These are phyloP conservation scores for Terfezia boudieri DNA, from an alignment of 495 filamentous ascomycete species.

Conservation along the genomic window DNA sequence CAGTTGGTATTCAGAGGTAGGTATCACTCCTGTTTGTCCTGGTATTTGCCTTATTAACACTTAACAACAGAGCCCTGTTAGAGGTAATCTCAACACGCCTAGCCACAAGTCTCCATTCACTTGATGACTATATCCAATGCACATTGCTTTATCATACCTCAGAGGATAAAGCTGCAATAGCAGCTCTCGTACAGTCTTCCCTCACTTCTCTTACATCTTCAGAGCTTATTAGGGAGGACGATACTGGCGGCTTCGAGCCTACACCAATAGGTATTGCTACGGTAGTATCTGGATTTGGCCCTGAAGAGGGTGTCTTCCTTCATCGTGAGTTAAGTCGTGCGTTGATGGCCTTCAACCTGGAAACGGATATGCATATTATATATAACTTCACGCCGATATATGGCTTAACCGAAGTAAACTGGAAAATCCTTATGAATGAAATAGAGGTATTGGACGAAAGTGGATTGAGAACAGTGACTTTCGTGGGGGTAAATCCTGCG, in stretches of 20 bases:
- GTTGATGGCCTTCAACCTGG: constrained; percentile 55
- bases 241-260: constrained; percentile 30
- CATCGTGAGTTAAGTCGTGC: constrained; percentile 46
- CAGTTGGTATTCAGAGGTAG: no score
- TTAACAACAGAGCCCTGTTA: constrained; percentile 39
- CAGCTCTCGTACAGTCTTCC: constrained; percentile 31
- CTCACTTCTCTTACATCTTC: constrained; percentile 31
- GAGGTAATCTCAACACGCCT: constrained; percentile 53
- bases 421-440: constrained; percentile 49
- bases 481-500: constrained; percentile 45
- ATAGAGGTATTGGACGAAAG: constrained; percentile 50
- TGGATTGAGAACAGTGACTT: constrained; percentile 41
- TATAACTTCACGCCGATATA: constrained; percentile 61
- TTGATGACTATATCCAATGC: constrained; percentile 47
- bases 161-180: constrained; percentile 20
- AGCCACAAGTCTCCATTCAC: constrained; percentile 41
- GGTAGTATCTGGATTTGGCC: constrained; percentile 48
- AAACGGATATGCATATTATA: constrained; percentile 65
- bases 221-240: constrained; percentile 33
- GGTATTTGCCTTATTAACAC: not conserved
- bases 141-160: constrained; percentile 42
- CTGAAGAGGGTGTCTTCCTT: constrained; percentile 57
- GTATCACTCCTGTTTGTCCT: no score
- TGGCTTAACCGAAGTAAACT: constrained; percentile 38
- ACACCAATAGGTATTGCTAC: constrained; percentile 49